Percentiles rank a stretch among this genome's conserved stretches.
These are phyloP conservation scores for Backusella parvicylindrica DNA, from an alignment of 192 early-diverging fungal species.

Conservation along the genomic window DNA sequence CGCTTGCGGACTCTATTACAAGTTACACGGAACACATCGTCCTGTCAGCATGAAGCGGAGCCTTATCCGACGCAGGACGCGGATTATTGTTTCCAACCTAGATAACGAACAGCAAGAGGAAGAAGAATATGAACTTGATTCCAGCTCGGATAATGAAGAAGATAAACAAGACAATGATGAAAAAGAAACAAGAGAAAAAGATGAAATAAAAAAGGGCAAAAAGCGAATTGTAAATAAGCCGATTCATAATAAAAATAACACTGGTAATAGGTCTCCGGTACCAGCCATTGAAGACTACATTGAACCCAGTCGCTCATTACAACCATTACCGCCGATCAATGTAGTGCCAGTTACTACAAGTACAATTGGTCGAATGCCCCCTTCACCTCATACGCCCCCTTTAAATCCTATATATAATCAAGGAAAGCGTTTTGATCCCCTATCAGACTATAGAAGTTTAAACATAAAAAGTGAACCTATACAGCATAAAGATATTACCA, in stretches of 20 bases:
- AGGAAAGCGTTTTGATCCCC: conserved; percentile 13
- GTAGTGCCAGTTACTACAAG: background rate
- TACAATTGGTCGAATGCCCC: background rate
- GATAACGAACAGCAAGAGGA: conserved; percentile 13
- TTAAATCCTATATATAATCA: conserved; percentile 3
- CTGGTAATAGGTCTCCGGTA: conserved; percentile 5
- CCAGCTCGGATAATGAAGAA: background rate
- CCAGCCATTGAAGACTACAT: conserved; percentile 55
- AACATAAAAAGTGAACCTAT: background rate
- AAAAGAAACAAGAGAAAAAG: background rate
- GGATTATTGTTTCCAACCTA: conserved; percentile 36
- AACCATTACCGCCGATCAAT: background rate
- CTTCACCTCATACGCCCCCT: background rate
- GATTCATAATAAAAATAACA: background rate
- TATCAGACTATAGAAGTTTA: conserved; percentile 14
- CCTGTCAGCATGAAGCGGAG: conserved; percentile 78
- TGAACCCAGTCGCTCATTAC: conserved; percentile 31
- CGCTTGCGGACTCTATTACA: conserved; percentile 87
- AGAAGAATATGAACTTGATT: conserved; percentile 8
- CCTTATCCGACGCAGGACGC: conserved; percentile 74
- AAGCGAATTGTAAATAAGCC: conserved; percentile 2
- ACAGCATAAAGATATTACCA: background rate
- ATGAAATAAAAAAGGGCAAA: background rate
- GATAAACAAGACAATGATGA: background rate
- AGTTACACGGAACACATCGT: conserved; percentile 76